Conservation (phyloP, 2,329 filamentous ascomycete species). For the Aureobasidium pullulans region DNA sequence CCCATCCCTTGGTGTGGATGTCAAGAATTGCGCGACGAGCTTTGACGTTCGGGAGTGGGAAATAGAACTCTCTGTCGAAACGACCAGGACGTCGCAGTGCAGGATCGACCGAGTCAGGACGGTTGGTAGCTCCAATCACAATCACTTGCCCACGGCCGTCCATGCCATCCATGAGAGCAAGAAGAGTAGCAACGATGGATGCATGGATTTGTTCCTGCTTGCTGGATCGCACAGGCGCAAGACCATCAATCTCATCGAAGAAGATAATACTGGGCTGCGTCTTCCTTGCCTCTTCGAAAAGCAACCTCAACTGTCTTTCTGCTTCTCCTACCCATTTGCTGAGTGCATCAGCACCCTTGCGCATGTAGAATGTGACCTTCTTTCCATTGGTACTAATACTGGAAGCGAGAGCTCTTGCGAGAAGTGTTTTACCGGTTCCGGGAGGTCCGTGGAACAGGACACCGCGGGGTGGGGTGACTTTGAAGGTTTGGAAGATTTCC, state of each 20-base stretch:
- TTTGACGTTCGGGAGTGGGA: constrained; percentile 76
- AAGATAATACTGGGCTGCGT: constrained; percentile 99
- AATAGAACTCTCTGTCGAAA: constrained; percentile 97
- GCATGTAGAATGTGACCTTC: constrained; percentile 99
- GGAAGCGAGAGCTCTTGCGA: constrained; percentile 86
- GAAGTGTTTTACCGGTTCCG: constrained; percentile 94
- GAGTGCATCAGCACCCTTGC: constrained; percentile 92
- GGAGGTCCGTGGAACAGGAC: constrained; percentile 96
- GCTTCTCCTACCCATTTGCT: constrained; percentile 99
- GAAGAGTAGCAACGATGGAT: constrained; percentile 89
- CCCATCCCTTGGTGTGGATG: constrained; percentile 94
- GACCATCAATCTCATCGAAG: constrained; percentile 96
- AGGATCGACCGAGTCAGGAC: constrained; percentile 92
- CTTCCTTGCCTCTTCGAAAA: constrained; percentile 93
- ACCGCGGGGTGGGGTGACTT: constrained; percentile 88
- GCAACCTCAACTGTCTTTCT: constrained; percentile 82
- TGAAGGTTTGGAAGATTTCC: constrained; percentile 83
- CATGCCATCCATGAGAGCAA: constrained; percentile 96
- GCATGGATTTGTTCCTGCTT: constrained; percentile 99
- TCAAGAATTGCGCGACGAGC: constrained; percentile 81
- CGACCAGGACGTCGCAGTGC: constrained; percentile 88
- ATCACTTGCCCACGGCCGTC: constrained; percentile 97
- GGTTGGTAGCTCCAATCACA: constrained; percentile 96
- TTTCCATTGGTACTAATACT: constrained; percentile 81
- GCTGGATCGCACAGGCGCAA: constrained; percentile 91